Evolutionary conservation across 2,329 filamentous ascomycete genomes (phyloP), one percentile per base, ranked within the genome.

Genomic region (Colletotrichum scovillei): DNA sequence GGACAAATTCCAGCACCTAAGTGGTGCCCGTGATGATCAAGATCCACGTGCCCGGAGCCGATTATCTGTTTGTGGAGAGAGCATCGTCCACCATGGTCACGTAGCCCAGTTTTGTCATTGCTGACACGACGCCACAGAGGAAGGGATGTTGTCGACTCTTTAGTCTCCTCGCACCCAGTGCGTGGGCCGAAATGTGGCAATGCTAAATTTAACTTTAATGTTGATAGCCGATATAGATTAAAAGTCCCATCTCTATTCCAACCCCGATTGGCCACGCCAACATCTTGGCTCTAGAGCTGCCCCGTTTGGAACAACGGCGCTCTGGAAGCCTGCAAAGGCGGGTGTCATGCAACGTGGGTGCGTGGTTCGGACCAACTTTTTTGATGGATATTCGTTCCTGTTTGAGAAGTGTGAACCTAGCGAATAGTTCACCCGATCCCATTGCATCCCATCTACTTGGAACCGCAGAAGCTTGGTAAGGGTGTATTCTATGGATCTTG

Each of bases 171-270:
- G 32, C 16, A 24, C 22, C n/a, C n/a, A 38, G 38, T n/a, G 19
- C 32, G 11, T 46, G 56, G 57, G 46, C 14, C 46, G 28, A 12
- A 19, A 30, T 49, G 49, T 62, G 57, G 46, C 32, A 28, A 57
- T 28, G 42, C 63, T 52, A 67, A 62, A 67, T 62, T 62, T 67
- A 71, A 71, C 63, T 62, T 71, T 32, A 38, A 71, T 67, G 24
- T 67, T 22, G 56, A 71, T 56, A 62, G 63, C 35, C 69, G 42
- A 52, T 46, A 62, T 56, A 67, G 12, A 67, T 67, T 71, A 67
- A 67, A 35, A 14, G 32, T 26, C 26, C 57, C 56, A 28, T 58
- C 22, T 14, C n/a, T 8, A 62, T 35, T 12, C 56, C 56, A 26
- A 22, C 32, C 56, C 11, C 55, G 32, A 67, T 57, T 67, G 49